Percentiles rank a stretch among this genome's conserved stretches.
Evolutionary conservation across 2,329 filamentous ascomycete species (phyloP).

Genomic region (Fusarium tricinctum): DNA sequence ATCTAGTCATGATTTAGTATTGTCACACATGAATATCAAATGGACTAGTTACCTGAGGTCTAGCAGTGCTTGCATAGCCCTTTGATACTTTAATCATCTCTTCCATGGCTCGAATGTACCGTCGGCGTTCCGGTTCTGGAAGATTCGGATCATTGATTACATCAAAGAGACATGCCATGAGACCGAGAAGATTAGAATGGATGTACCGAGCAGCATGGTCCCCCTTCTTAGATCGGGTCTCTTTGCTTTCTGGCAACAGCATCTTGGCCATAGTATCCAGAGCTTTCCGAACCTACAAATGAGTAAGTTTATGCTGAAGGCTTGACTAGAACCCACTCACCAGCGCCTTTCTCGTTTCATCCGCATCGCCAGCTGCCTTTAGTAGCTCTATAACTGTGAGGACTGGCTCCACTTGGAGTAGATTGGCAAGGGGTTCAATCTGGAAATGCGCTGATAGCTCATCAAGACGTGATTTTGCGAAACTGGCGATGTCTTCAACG

Average conservation of each 20-base stretch:
- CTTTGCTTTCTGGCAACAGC: constrained; percentile 57
- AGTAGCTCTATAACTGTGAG: constrained; percentile 84
- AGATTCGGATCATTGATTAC: constrained; percentile 78
- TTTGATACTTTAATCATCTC: constrained; percentile 87
- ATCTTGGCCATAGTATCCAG: constrained; percentile 62
- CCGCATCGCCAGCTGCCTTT: constrained; percentile 80
- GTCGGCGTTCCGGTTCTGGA: constrained; percentile 75
- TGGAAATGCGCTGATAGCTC: constrained; percentile 79
- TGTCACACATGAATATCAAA: neutral
- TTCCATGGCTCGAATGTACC: constrained; percentile 85
- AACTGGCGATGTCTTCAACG: constrained; percentile 69
- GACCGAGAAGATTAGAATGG: constrained; percentile 84
- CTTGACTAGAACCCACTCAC: constrained; percentile 62
- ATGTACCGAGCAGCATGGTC: constrained; percentile 81
- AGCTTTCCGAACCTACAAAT: constrained; percentile 61
- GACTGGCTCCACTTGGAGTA: constrained; percentile 82
- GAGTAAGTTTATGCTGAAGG: constrained; percentile 46
- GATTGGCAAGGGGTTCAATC: constrained; percentile 72
- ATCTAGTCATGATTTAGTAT: constrained; percentile 68
- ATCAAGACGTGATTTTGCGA: constrained; percentile 76
- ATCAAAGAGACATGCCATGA: constrained; percentile 86
- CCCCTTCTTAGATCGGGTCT: constrained; percentile 62
- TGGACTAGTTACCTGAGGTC: constrained; percentile 79
- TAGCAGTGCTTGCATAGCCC: constrained; percentile 79
- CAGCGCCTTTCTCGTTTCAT: constrained; percentile 67